phyloP scores from a whole-genome alignment of 257 asterid genomes.

The Rubia yunnanensis region DNA sequence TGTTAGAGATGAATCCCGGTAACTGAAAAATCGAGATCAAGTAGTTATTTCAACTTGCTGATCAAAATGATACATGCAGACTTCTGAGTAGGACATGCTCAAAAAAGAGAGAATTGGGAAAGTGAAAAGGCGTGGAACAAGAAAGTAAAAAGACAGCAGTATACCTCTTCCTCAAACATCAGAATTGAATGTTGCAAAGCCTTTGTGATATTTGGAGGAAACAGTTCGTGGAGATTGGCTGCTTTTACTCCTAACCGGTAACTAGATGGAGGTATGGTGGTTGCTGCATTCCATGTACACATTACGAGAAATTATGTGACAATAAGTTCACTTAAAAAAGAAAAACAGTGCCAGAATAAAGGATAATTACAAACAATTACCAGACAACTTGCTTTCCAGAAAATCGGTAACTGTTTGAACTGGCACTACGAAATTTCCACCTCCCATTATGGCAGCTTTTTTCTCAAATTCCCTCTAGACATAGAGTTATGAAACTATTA shows the following conservation, averaged over 20 bases:
- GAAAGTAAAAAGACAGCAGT: constrained; percentile 1
- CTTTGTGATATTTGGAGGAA: constrained; percentile 57
- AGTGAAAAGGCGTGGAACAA: not conserved
- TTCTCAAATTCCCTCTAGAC: constrained; percentile 58
- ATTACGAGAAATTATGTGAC: constrained; percentile 15
- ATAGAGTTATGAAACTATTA: not conserved
- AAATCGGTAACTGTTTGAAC: constrained; percentile 76
- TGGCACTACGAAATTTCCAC: constrained; percentile 89
- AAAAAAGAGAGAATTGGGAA: not conserved
- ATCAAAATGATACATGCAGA: not conserved
- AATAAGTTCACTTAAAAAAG: not conserved
- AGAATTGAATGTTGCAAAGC: constrained; percentile 66
- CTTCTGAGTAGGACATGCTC: not conserved
- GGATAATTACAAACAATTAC: constrained; percentile 18
- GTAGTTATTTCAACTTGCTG: not conserved
- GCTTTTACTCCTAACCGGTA: constrained; percentile 85
- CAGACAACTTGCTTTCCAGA: constrained; percentile 54
- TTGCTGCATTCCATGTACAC: constrained; percentile 28
- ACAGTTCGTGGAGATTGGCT: constrained; percentile 68
- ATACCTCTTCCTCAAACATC: constrained; percentile 73
- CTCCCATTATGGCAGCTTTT: constrained; percentile 83
- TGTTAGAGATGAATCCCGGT: constrained; percentile 65
- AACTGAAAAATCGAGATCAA: constrained; percentile 37
- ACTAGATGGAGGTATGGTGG: constrained; percentile 75
- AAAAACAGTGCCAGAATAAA: not conserved